Conservation (phyloP, 1,284 basidiomycete genomes). For the Moniliophthora roreri region DNA sequence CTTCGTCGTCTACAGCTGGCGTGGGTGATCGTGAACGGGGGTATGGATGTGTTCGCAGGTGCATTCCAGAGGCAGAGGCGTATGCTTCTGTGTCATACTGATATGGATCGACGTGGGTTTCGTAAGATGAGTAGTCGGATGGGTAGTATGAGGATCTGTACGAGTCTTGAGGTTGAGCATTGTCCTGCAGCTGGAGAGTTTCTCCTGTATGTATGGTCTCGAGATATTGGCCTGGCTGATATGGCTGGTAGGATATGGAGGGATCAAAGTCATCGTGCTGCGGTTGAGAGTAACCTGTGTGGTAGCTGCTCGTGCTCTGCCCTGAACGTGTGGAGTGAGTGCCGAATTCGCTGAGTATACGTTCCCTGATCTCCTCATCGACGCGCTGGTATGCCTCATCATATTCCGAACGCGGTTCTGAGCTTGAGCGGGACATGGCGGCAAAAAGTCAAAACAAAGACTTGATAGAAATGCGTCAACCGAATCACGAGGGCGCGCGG, state of each 20-base stretch:
- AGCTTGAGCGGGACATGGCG: too few relatives aligned
- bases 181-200: constrained; percentile 40
- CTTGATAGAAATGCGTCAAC: too few relatives aligned
- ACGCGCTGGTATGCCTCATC: too few relatives aligned
- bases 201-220: constrained; percentile 51
- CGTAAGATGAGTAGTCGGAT: constrained; percentile 23
- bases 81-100: constrained; percentile 63
- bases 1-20: constrained; percentile 68
- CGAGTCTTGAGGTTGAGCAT: constrained; percentile 22
- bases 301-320: neutral
- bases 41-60: constrained; percentile 48
- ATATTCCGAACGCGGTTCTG: too few relatives aligned
- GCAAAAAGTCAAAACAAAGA: too few relatives aligned
- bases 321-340: neutral
- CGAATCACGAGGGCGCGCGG: too few relatives aligned
- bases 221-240: constrained; percentile 47
- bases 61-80: constrained; percentile 62
- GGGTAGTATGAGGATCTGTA: constrained; percentile 13
- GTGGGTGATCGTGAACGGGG: constrained; percentile 73
- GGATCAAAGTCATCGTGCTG: constrained; percentile 3
- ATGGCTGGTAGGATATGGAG: constrained; percentile 20
- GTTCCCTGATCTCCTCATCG: too few relatives aligned
- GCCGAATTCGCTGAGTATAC: neutral
- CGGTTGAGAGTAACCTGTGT: neutral
- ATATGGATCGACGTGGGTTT: constrained; percentile 43